These are phyloP conservation scores for Boletus insuetus DNA, from an alignment of 768 basidiomycete genomes.

Conservation along the genomic window DNA sequence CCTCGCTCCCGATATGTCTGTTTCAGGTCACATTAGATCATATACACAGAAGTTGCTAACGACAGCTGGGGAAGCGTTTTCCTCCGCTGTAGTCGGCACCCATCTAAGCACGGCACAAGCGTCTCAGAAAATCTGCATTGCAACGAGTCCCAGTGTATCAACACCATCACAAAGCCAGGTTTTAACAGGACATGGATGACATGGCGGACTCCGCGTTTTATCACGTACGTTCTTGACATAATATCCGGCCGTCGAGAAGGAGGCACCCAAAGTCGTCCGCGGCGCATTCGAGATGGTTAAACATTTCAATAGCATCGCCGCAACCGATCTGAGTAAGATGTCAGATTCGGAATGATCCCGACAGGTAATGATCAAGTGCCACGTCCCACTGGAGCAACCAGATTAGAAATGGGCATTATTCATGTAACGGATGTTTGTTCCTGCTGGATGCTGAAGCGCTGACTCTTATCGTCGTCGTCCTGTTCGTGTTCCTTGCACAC, in stretches of 20 bases:
- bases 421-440: not conserved
- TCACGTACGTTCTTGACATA: not conserved
- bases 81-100: no score
- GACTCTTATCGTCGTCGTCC: not conserved
- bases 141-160: not conserved
- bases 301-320: not conserved
- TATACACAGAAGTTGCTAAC: no score
- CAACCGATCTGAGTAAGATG: not conserved
- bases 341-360: not conserved
- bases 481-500: not conserved
- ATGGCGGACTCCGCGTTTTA: not conserved
- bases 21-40: not conserved
- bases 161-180: not conserved
- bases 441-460: not conserved
- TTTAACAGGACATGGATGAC: not conserved
- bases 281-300: not conserved
- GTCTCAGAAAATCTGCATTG: not conserved
- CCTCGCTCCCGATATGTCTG: not conserved
- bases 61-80: no score
- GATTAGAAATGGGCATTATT: not conserved
- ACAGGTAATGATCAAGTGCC: not conserved
- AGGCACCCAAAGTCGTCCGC: not conserved
- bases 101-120: not conserved
- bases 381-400: not conserved
- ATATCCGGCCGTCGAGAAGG: not conserved